phyloP scores from a whole-genome alignment of 2,329 filamentous ascomycete species.

The Hortaea werneckii region DNA sequence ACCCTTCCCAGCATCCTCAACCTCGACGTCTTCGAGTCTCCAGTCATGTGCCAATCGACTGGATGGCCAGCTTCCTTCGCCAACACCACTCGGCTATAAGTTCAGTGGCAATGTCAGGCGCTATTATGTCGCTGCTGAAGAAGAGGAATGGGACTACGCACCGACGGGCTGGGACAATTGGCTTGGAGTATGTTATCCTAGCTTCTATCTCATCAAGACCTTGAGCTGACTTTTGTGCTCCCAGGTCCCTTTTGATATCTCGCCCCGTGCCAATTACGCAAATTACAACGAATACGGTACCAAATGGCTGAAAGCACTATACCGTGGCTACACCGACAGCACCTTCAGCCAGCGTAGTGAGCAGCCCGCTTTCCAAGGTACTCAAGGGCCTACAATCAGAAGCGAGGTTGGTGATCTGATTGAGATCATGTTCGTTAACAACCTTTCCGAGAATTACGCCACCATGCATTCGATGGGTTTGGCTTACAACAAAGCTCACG shows the following conservation, averaged over 20 bases:
- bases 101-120: slow-evolving; percentile 15
- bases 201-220: neutral
- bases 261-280: slow-evolving; percentile 8
- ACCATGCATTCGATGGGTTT: slow-evolving; percentile 22
- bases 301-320: slow-evolving; percentile 21
- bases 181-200: slow-evolving; percentile 9
- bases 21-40: no score
- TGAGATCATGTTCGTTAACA: slow-evolving; percentile 22
- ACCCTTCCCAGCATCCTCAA: no score
- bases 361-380: slow-evolving; percentile 20
- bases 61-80: slow-evolving; percentile 10
- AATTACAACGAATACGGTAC: slow-evolving; percentile 10
- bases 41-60: slow-evolving; percentile 7
- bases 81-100: slow-evolving; percentile 11
- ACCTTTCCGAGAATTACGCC: slow-evolving; percentile 15
- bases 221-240: no score
- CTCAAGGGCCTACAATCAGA: slow-evolving; percentile 16
- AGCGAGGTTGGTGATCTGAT: slow-evolving; percentile 20
- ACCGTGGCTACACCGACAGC: slow-evolving; percentile 23
- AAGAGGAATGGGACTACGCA: slow-evolving; percentile 19
- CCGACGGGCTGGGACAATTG: slow-evolving; percentile 21
- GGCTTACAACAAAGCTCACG: slow-evolving; percentile 8
- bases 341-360: slow-evolving; percentile 12
- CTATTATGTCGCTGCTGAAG: slow-evolving; percentile 20
- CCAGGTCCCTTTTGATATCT: slow-evolving; percentile 11